Evolutionary conservation across 148 eudicot species (phyloP), one percentile per base, ranked within the genome.

Genomic region (Rhododendron vialii): DNA sequence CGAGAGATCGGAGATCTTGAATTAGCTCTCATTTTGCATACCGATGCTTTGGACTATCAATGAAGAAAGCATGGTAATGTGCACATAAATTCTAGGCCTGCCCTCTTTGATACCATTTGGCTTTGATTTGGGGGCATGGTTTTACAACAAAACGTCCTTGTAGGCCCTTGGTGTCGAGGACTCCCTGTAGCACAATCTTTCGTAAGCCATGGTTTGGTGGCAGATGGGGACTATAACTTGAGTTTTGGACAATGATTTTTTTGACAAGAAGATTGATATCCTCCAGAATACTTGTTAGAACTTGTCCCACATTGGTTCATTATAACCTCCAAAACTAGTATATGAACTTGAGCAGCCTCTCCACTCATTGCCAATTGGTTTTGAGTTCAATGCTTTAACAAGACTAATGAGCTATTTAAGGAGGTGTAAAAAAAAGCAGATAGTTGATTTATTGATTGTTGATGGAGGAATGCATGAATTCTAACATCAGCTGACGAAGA

Each of bases 11-110:
- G 90, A 78, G 90, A 90, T 86, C 81, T 59, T 43, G 86, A 83
- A 82, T 94, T 87, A 45, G 91, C 90, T 86, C 82, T 76, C 2
- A n/a, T n/a, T n/a, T n/a, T n/a, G n/a, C n/a, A n/a, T n/a, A n/a
- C n/a, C n/a, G n/a, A n/a, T n/a, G n/a, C n/a, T n/a, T n/a, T n/a
- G n/a, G n/a, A n/a, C n/a, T n/a, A n/a, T n/a, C n/a, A n/a, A n/a
- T n/a, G n/a, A n/a, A n/a, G n/a, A n/a, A n/a, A n/a, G n/a, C n/a
- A n/a, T n/a, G n/a, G n/a, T n/a, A n/a, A n/a, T n/a, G n/a, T n/a
- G n/a, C n/a, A n/a, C n/a, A n/a, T n/a, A n/a, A n/a, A n/a, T n/a
- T n/a, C n/a, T n/a, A n/a, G n/a, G n/a, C n/a, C n/a, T n/a, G n/a
- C n/a, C n/a, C n/a, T n/a, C n/a, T n/a, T n/a, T n/a, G n/a, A n/a